phyloP scores from a whole-genome alignment of 1,139 yeast species.

The Entelexis sorbosivorans region DNA sequence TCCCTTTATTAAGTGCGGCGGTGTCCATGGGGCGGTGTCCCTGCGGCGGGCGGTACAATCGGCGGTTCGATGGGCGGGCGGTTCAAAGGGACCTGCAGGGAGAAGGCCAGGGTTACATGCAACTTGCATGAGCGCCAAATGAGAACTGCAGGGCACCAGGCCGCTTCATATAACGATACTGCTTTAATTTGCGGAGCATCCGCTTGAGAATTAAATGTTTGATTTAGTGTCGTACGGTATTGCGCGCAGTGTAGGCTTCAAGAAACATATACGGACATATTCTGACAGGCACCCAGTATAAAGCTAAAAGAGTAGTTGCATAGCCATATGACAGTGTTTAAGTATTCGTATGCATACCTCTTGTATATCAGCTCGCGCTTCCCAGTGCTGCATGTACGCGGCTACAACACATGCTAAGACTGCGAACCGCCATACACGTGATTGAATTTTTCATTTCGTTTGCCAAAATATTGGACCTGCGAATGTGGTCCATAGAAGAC shows the following conservation, averaged over 20 bases:
- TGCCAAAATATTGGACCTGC: background rate
- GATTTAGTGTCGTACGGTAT: no score
- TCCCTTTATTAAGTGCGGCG: background rate
- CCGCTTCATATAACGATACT: no score
- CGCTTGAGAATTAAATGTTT: no score
- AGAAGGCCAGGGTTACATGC: background rate
- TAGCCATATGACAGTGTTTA: no score
- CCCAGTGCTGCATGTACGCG: background rate
- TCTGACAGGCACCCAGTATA: no score
- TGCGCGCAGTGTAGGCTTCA: no score
- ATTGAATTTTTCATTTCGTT: background rate
- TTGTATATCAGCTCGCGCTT: no score
- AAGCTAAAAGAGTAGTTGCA: no score
- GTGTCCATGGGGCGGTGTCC: background rate
- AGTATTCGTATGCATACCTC: no score
- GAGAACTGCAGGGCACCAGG: no score
- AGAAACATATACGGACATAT: no score
- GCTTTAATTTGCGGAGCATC: no score
- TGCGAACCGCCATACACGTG: constrained; percentile 4
- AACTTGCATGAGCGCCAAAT: background rate
- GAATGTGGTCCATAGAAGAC: constrained; percentile 10
- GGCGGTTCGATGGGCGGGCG: background rate
- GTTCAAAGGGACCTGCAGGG: background rate
- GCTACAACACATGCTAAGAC: background rate
- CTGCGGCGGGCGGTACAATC: background rate